Percentiles rank a stretch among this genome's conserved stretches.
These are phyloP conservation scores for Nicotiana attenuata DNA, from an alignment of 257 asterid genomes.

Conservation along the genomic window DNA sequence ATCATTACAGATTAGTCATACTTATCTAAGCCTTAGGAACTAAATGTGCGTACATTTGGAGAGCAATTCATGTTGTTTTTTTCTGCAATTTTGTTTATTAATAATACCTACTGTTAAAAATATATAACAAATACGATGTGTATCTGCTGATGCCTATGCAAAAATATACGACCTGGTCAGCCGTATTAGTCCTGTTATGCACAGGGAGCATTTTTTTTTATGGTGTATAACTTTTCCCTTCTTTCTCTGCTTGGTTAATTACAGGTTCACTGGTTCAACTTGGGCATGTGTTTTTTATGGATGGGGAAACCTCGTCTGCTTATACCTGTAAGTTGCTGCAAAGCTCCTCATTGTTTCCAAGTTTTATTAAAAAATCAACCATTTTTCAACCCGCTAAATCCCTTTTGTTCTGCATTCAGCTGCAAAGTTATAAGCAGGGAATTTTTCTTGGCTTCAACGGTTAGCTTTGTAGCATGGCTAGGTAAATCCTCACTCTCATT, in stretches of 20 bases:
- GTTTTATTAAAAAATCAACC: background rate
- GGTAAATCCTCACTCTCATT: slow-evolving; percentile 35
- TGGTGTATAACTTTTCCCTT: background rate
- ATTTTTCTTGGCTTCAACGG: slow-evolving; percentile 68
- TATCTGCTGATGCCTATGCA: background rate
- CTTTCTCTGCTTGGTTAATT: background rate
- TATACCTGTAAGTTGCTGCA: slow-evolving; percentile 53
- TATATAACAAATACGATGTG: background rate
- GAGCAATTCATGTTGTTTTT: background rate
- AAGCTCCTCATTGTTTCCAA: background rate
- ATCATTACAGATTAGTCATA: background rate
- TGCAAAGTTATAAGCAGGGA: slow-evolving; percentile 59
- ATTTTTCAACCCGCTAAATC: background rate
- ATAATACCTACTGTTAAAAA: background rate
- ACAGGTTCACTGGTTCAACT: slow-evolving; percentile 89
- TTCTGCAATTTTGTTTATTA: background rate
- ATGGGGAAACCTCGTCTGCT: slow-evolving; percentile 94
- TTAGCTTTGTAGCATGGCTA: slow-evolving; percentile 58
- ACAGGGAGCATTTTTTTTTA: background rate
- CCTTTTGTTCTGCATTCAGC: slow-evolving; percentile 37
- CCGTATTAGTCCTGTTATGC: background rate
- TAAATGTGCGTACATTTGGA: background rate
- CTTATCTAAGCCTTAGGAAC: background rate
- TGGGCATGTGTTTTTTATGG: slow-evolving; percentile 87
- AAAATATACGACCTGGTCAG: background rate